Conservation (phyloP, 257 asterid genomes). For the Solanum ossicruentum region DNA sequence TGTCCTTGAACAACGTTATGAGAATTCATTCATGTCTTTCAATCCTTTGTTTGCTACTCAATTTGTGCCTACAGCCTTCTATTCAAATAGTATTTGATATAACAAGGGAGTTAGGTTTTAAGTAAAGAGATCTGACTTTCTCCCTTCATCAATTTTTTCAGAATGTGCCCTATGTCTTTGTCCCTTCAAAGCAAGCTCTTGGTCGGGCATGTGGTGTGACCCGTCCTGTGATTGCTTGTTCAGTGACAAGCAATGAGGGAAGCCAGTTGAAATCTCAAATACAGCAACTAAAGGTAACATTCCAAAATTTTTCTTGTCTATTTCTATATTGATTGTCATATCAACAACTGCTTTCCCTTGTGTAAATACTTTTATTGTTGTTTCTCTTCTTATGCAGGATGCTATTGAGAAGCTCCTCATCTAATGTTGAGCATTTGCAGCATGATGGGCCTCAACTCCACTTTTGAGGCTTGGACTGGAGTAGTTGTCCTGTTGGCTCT, state of each 20-base stretch:
- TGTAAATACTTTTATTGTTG: neutral
- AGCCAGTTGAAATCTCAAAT: slow-evolving; percentile 89
- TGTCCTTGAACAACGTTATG: neutral
- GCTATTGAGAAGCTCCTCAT: slow-evolving; percentile 32
- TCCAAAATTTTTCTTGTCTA: neutral
- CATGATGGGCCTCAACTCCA: slow-evolving; percentile 21
- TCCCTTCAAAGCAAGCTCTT: slow-evolving; percentile 40
- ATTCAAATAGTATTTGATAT: neutral
- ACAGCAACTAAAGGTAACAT: slow-evolving; percentile 57
- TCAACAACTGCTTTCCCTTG: neutral
- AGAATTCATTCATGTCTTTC: neutral
- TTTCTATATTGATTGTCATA: neutral
- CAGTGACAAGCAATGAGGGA: slow-evolving; percentile 78
- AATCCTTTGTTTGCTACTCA: neutral
- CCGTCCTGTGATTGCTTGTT: slow-evolving; percentile 82
- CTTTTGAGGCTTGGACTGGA: slow-evolving; percentile 31
- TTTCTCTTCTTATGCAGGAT: slow-evolving; percentile 5
- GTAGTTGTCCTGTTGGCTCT: slow-evolving; percentile 1
- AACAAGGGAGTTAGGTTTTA: neutral
- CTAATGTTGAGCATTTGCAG: slow-evolving; percentile 13
- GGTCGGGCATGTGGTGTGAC: slow-evolving; percentile 95
- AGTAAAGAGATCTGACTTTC: neutral
- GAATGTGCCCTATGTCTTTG: slow-evolving; percentile 40
- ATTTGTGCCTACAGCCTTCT: neutral
- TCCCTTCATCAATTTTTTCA: neutral